Evolutionary conservation across 257 asterid species (phyloP), one percentile per base, ranked within the genome.

Genomic region (Ilex aquifolium): DNA sequence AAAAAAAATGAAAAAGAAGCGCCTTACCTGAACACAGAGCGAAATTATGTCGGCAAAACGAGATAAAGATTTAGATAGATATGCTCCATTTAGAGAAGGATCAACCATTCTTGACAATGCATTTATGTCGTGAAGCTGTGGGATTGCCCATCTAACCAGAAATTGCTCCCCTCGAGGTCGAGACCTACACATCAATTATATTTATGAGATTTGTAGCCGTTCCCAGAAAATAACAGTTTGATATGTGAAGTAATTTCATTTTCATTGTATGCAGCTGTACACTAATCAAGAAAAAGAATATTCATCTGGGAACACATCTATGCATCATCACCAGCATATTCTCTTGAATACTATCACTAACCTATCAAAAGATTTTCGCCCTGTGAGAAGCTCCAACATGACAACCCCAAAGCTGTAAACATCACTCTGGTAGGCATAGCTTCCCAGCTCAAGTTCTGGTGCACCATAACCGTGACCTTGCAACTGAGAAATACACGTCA

Each of bases 391-490:
- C 57, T 80, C 94, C 51, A 93, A 62, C 93, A 93, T 79, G 21
- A 93, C 87, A 6, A 93, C 94, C 64, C 99, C 99, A 52, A 93
- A 93, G 85, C 97, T 89, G 67, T 87, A 93, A 61, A 93, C 95
- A 69, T 89, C 99, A 30, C 95, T 93, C 65, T 85, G 93, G 62
- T 31, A 66, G 7, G 95, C 76, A 71, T 87, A 87, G 76, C 79
- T 74, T 63, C 96, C 97, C 31, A 76, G 67, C 74, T 87, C 99
- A 10, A 93, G 95, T 76, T 93, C 99, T 42, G 95, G 96, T 59
- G 90, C 99, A 8, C 94, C 96, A 69, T 77, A 93, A 63, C 99
- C 99, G 30, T 79, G 77, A 75, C 83, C 71, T 85, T 87, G 97
- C 88, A 93, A 64, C 99, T 93, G 70, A 59, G 32, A 21, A 67